phyloP scores from a whole-genome alignment of 2,329 filamentous ascomycete species.

The Furcasterigmium sp. region DNA sequence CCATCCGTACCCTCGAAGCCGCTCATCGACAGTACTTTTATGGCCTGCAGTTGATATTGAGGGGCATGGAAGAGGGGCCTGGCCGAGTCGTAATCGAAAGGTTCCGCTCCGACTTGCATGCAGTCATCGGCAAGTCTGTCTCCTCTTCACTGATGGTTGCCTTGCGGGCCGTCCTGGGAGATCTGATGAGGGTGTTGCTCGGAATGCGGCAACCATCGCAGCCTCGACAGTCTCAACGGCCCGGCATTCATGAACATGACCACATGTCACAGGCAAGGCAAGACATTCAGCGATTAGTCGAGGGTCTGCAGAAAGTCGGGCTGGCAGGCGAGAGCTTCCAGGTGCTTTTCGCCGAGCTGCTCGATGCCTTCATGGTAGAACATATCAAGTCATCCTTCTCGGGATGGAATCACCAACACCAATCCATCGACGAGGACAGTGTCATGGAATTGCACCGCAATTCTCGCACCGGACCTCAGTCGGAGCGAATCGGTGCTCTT shows the following conservation, averaged over 20 bases:
- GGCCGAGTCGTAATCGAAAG: constrained; percentile 35
- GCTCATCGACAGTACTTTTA: constrained; percentile 53
- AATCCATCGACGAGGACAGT: no score
- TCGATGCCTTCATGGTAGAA: constrained; percentile 59
- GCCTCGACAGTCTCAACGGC: constrained; percentile 7
- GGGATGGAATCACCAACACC: constrained; percentile 46
- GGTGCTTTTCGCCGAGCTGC: constrained; percentile 65
- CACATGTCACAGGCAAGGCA: constrained; percentile 34
- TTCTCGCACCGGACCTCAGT: constrained; percentile 29
- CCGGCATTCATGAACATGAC: constrained; percentile 16
- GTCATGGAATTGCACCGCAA: no score
- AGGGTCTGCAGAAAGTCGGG: constrained; percentile 58
- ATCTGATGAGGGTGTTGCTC: constrained; percentile 39
- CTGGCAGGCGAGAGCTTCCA: constrained; percentile 66
- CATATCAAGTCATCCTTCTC: constrained; percentile 59
- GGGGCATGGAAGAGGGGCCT: constrained; percentile 34
- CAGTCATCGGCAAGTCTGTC: constrained; percentile 60
- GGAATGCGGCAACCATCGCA: constrained; percentile 19
- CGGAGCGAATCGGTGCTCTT: constrained; percentile 54
- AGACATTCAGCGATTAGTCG: constrained; percentile 50
- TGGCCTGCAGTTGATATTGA: constrained; percentile 45
- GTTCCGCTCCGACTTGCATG: constrained; percentile 58
- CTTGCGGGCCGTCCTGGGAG: constrained; percentile 47
- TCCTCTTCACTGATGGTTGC: constrained; percentile 47
- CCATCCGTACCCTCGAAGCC: constrained; percentile 53